Conservation (phyloP, 140 eudicot genomes). For the Flaveria floridana region DNA sequence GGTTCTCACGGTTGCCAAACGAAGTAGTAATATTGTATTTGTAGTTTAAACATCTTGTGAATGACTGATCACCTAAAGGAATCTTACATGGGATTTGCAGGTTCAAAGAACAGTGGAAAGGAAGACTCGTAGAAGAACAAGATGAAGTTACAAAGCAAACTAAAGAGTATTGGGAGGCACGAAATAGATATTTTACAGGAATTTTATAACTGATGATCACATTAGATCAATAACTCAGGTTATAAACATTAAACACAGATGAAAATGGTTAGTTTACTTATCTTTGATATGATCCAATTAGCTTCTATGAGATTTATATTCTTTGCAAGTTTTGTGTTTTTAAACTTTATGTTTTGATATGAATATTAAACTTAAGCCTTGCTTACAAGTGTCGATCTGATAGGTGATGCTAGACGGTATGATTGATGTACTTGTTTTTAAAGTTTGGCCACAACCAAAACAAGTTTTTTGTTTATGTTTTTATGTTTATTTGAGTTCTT, state of each 20-base stretch:
- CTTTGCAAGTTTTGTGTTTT: background rate
- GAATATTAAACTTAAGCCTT: background rate
- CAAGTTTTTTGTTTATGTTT: background rate
- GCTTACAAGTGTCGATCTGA: background rate
- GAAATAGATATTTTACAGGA: slow-evolving; percentile 46
- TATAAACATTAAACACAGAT: background rate
- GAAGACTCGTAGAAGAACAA: slow-evolving; percentile 42
- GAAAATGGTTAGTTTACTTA: background rate
- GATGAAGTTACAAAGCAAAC: slow-evolving; percentile 50
- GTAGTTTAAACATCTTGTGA: background rate
- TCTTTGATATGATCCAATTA: background rate
- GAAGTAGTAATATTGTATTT: no score
- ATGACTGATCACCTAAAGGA: background rate
- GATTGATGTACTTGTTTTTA: no score
- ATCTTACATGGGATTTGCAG: slow-evolving; percentile 33
- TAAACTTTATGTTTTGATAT: background rate
- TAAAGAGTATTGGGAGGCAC: slow-evolving; percentile 48
- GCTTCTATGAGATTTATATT: background rate
- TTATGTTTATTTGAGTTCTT: background rate
- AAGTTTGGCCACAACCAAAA: background rate
- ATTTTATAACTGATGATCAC: background rate
- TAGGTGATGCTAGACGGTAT: background rate
- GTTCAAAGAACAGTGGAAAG: slow-evolving; percentile 57
- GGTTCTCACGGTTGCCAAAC: no score
- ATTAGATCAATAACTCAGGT: no score